phyloP scores from a whole-genome alignment of 2,329 filamentous ascomycete species.

The Pseudogymnoascus sp. region DNA sequence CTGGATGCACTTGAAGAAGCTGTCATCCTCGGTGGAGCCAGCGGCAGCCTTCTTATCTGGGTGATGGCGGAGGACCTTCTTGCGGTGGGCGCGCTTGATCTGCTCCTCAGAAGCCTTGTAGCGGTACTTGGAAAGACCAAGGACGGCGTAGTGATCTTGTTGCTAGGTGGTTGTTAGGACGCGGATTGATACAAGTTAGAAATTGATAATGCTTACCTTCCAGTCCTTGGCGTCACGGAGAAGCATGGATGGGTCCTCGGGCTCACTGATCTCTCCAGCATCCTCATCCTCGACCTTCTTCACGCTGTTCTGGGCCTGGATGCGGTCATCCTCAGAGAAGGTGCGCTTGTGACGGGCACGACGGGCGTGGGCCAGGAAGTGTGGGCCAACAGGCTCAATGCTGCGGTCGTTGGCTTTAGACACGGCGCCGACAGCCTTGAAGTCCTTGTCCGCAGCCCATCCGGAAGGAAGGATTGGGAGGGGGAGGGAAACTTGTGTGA shows the following conservation, averaged over 20 bases:
- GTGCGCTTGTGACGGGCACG: constrained; percentile 94
- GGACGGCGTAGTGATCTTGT: constrained; percentile 97
- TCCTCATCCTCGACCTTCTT: constrained; percentile 94
- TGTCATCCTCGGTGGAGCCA: constrained; percentile 82
- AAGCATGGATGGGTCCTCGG: constrained; percentile 87
- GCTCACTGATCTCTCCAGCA: constrained; percentile 83
- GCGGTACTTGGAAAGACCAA: constrained; percentile 87
- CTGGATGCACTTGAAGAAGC: constrained; percentile 99
- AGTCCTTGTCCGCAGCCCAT: constrained; percentile 85
- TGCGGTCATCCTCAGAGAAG: constrained; percentile 96
- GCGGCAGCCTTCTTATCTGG: constrained; percentile 96
- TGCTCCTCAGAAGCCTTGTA: constrained; percentile 92
- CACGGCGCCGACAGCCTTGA: constrained; percentile 73
- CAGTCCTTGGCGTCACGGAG: constrained; percentile 95
- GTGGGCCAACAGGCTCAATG: constrained; percentile 91
- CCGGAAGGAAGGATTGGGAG: constrained; percentile 70
- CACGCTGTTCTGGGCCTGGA: constrained; percentile 88
- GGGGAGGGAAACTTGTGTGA: constrained; percentile 43
- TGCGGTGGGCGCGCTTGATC: constrained; percentile 97
- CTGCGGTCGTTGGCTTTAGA: constrained; percentile 74
- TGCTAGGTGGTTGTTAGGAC: constrained; percentile 41
- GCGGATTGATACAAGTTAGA: not conserved
- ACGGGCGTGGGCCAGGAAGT: constrained; percentile 95
- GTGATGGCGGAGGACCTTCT: constrained; percentile 98
- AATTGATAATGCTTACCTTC: constrained; percentile 59